These are phyloP conservation scores for Daldinia caldariorum DNA, from an alignment of 495 filamentous ascomycete species.

Conservation along the genomic window DNA sequence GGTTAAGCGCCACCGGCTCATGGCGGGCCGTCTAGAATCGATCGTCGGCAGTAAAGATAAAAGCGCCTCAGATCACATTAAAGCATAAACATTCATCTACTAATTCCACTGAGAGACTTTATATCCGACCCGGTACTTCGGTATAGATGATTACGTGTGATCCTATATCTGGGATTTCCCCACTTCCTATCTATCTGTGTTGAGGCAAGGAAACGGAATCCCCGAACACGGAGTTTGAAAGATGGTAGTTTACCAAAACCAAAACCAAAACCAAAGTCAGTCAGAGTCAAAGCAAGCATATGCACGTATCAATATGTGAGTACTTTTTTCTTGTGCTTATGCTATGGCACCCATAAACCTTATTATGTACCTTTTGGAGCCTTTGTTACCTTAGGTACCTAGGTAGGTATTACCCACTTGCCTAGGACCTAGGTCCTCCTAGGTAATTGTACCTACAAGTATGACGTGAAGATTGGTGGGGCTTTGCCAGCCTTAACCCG, in stretches of 20 bases:
- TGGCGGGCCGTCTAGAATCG: slow-evolving; percentile 87
- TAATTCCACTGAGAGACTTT: background rate
- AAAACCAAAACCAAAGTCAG: too few species aligned
- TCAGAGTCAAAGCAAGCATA: too few species aligned
- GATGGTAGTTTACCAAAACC: too few species aligned
- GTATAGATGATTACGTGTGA: background rate
- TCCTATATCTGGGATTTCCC: too few species aligned
- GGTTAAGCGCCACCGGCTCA: slow-evolving; percentile 85
- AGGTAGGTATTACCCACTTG: background rate
- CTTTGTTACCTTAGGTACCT: background rate
- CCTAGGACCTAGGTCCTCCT: background rate
- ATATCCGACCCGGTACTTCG: background rate
- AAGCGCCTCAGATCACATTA: slow-evolving; percentile 1
- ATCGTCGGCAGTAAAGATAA: slow-evolving; percentile 67
- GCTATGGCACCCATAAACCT: background rate
- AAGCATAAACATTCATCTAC: slow-evolving; percentile 9
- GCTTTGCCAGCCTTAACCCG: background rate
- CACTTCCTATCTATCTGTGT: too few species aligned
- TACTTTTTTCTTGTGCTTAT: slow-evolving; percentile 1
- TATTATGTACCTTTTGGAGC: background rate
- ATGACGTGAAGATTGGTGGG: slow-evolving; percentile 12
- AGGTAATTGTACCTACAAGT: background rate
- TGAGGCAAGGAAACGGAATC: background rate
- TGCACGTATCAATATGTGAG: background rate
- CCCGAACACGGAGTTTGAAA: background rate